Evolutionary conservation across 106 monocot species (phyloP), one percentile per base, ranked within the genome.

Genomic region (Platanthera zijinensis): DNA sequence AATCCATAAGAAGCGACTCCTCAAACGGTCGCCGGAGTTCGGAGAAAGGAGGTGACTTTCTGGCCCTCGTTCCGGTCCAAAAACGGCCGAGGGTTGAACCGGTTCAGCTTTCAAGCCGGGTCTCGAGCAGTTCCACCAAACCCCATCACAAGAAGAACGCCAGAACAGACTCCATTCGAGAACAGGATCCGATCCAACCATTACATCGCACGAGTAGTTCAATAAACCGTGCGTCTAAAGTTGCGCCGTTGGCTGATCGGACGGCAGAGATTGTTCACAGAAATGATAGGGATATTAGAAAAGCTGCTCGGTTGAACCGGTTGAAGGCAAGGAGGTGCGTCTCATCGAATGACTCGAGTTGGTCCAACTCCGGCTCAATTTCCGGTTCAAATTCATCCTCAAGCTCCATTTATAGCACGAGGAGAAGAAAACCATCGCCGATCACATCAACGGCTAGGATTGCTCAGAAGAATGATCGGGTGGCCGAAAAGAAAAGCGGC

Each of bases 51-150:
- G 66, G 47, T 11, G 75, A 80, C 6, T 48, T 52, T 63, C 21
- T 80, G 0, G 52, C 80, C 1, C 18, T 69, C 32, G 74, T 74
- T 57, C 80, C 75, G 5, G 80, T 64, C n/a, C 74, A 69, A 17
- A 80, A 80, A 56, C 52, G 80, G 0, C 54, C 53, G n/a, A 8
- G 80, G 52, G 75, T 75, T 7, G 68, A 57, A 14, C 39, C 51
- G 32, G 15, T n/a, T 4, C 64, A 66, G 12, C 21, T 49, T 3
- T 10, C 56, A 6, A 57, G 17, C 52, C 66, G 46, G 28, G 45
- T 8, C 18, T 7, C 56, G 6, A 7, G 17, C 56, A 39, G 25
- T 48, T 56, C 80, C 56, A 21, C 46, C 2, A 52, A 50, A 10
- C 45, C 17, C 1, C 69, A 62, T 49, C 69, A 53, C 2, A 80